Conservation (phyloP, 225 moss, liverwort and hornwort species). For the Sphagnum contortum region DNA sequence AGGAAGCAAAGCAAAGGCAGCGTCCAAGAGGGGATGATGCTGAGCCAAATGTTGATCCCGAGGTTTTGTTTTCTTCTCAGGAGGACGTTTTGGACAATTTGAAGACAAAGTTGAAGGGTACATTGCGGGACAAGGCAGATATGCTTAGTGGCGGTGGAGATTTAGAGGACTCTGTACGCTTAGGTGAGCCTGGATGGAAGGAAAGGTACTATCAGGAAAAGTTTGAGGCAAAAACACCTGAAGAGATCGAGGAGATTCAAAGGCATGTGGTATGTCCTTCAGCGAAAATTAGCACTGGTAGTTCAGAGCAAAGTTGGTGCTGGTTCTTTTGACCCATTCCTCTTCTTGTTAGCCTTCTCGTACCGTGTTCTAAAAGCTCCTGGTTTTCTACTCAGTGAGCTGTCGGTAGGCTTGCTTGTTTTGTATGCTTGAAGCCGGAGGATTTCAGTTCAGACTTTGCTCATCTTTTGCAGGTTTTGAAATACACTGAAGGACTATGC, state of each 20-base stretch:
- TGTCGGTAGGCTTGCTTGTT: too few species aligned
- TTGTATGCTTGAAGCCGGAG: too few species aligned
- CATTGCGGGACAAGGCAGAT: conserved; percentile 87
- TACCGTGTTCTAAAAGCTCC: too few species aligned
- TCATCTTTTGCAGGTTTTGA: conserved; percentile 38
- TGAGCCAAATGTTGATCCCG: conserved; percentile 73
- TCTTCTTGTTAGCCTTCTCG: too few species aligned
- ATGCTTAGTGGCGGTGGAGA: conserved; percentile 84
- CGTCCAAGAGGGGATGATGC: conserved; percentile 93
- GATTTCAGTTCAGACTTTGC: too few species aligned
- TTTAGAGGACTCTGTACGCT: conserved; percentile 63
- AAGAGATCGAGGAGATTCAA: conserved; percentile 60
- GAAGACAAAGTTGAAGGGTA: conserved; percentile 75
- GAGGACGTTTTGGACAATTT: conserved; percentile 77
- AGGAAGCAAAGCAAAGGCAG: conserved; percentile 63
- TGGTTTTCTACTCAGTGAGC: too few species aligned
- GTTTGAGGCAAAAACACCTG: conserved; percentile 56
- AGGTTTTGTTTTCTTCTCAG: conserved; percentile 56
- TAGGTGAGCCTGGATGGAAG: conserved; percentile 96
- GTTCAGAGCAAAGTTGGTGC: too few species aligned
- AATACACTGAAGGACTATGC: conserved; percentile 91
- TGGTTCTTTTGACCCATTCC: too few species aligned
- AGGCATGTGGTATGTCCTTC: conserved; percentile 74
- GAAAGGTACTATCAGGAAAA: conserved; percentile 87
- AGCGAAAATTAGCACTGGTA: too few species aligned